These are phyloP conservation scores for Colletotrichum nymphaeae DNA, from an alignment of 2,329 filamentous ascomycete species.

Conservation along the genomic window DNA sequence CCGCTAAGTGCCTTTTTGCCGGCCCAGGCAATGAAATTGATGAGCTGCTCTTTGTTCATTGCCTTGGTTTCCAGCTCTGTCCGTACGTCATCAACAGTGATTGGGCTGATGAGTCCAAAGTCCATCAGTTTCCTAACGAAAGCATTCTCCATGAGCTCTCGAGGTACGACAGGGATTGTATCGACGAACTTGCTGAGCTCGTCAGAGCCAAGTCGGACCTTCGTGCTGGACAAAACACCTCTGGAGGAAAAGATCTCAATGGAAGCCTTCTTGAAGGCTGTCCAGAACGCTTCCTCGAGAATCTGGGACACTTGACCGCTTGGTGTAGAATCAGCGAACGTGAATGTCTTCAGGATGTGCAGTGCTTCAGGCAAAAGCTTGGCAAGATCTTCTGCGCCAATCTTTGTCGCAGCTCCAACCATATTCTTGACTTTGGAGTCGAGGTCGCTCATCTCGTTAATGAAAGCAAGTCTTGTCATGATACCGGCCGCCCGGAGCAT, in stretches of 20 bases:
- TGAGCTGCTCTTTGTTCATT: conserved; percentile 80
- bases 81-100: conserved; percentile 88
- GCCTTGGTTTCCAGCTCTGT: conserved; percentile 85
- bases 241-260: conserved; percentile 91
- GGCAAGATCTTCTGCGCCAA: conserved; percentile 72
- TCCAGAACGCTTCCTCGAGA: conserved; percentile 97
- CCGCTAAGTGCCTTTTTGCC: conserved; percentile 77
- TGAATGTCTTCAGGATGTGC: conserved; percentile 88
- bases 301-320: conserved; percentile 84
- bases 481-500: conserved; percentile 93
- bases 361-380: conserved; percentile 81
- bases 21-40: conserved; percentile 87
- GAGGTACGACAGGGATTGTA: conserved; percentile 86
- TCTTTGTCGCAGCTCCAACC: conserved; percentile 59
- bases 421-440: conserved; percentile 67
- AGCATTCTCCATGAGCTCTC: conserved; percentile 76
- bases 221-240: conserved; percentile 85
- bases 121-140: conserved; percentile 86
- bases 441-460: conserved; percentile 85
- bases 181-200: conserved; percentile 80
- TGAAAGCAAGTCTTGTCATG: conserved; percentile 87
- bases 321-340: conserved; percentile 90
- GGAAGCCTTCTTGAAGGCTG: conserved; percentile 81
- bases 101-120: conserved; percentile 86
- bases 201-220: conserved; percentile 81